A percentile compares a stretch with the other conserved stretches of the same genome.
These are phyloP conservation scores for Amanita inopinata DNA, from an alignment of 768 basidiomycete species.

Conservation along the genomic window DNA sequence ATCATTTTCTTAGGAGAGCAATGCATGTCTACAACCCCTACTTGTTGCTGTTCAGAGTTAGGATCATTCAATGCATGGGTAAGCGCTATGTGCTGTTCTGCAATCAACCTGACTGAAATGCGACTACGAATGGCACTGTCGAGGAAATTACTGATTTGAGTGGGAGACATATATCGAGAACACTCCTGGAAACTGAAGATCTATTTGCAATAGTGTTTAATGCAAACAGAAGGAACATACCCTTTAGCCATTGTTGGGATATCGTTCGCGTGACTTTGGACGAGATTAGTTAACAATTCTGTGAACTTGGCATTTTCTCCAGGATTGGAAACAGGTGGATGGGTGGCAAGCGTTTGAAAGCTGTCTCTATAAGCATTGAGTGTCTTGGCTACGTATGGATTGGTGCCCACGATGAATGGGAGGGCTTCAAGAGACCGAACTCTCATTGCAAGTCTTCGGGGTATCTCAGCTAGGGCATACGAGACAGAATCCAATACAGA, in stretches of 20 bases:
- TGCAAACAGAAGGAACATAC: constrained; percentile 26
- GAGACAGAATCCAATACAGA: constrained; percentile 68
- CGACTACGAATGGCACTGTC: constrained; percentile 81
- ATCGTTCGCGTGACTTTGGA: constrained; percentile 75
- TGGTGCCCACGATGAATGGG: constrained; percentile 85
- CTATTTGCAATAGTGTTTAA: neutral
- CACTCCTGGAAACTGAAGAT: constrained; percentile 72
- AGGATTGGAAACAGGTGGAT: constrained; percentile 53
- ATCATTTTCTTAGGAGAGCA: constrained; percentile 72
- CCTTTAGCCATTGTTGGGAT: constrained; percentile 89
- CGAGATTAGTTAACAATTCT: constrained; percentile 56
- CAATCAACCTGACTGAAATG: constrained; percentile 80
- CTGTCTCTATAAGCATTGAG: constrained; percentile 60
- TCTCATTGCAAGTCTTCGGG: constrained; percentile 64
- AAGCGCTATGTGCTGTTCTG: constrained; percentile 85
- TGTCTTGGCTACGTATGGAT: constrained; percentile 72
- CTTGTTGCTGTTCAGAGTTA: constrained; percentile 27
- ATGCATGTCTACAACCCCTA: constrained; percentile 66
- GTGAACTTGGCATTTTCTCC: constrained; percentile 65
- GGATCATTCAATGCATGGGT: constrained; percentile 53
- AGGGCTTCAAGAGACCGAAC: constrained; percentile 66
- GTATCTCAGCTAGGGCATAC: constrained; percentile 69
- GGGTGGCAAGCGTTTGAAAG: constrained; percentile 59
- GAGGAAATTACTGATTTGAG: constrained; percentile 71
- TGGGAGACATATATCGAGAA: constrained; percentile 70